Conservation (phyloP, 2,329 filamentous ascomycete genomes). For the Remersonia thermophila region DNA sequence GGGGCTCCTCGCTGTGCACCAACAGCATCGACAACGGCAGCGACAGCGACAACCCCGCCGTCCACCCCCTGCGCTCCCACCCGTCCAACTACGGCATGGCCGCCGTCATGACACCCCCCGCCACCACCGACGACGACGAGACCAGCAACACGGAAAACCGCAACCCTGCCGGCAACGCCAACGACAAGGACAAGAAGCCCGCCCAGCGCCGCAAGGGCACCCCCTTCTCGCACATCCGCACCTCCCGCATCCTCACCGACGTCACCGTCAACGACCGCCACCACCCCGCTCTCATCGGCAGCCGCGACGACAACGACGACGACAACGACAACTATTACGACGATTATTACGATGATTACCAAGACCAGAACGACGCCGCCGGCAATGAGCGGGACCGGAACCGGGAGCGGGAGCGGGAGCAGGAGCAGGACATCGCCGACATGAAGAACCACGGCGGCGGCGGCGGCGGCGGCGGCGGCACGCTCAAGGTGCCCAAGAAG, state of each 20-base stretch:
- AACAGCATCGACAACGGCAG: conserved; percentile 7
- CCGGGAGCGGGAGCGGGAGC: too few relatives aligned
- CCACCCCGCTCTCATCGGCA: conserved; percentile 25
- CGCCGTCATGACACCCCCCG: conserved; percentile 3
- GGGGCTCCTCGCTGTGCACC: conserved; percentile 5
- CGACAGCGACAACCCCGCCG: conserved; percentile 19
- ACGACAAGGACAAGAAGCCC: background rate
- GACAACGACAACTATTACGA: too few relatives aligned
- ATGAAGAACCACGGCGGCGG: too few relatives aligned
- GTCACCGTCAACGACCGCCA: conserved; percentile 33
- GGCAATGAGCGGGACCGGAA: background rate
- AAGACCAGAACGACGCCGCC: background rate
- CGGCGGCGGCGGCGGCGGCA: too few relatives aligned
- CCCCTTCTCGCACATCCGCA: conserved; percentile 19
- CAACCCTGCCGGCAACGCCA: too few relatives aligned
- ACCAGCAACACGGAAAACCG: conserved; percentile 5
- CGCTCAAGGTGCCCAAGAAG: too few relatives aligned
- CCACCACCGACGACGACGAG: conserved; percentile 22
- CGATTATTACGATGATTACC: too few relatives aligned
- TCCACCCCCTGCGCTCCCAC: conserved; percentile 43
- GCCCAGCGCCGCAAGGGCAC: conserved; percentile 20
- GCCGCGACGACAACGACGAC: conserved; percentile 34
- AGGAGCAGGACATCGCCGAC: background rate
- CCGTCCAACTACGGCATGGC: conserved; percentile 22
- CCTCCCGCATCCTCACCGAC: conserved; percentile 29